These are phyloP conservation scores for Vanilla planifolia DNA, from an alignment of 106 monocot genomes.

Conservation along the genomic window DNA sequence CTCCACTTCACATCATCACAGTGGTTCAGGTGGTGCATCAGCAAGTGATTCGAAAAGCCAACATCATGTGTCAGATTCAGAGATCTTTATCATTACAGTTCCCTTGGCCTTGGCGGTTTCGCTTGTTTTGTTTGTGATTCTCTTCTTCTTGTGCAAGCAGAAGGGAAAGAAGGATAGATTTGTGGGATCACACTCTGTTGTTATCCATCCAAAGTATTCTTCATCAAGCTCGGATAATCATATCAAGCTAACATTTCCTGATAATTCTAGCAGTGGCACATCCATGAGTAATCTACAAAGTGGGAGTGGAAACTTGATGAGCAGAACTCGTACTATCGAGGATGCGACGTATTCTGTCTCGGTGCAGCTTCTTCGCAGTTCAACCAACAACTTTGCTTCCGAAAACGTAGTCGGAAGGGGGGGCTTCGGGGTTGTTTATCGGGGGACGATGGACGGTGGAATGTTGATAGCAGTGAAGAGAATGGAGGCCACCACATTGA, in stretches of 20 bases:
- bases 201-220: constrained; percentile 43
- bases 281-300: constrained; percentile 17
- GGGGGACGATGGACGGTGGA: constrained; percentile 44
- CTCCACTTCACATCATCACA: background rate
- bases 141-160: constrained; percentile 9
- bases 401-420: constrained; percentile 59
- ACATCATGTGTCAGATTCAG: background rate
- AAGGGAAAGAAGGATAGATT: constrained; percentile 12
- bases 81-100: constrained; percentile 11
- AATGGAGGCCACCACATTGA: constrained; percentile 37
- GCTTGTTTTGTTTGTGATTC: constrained; percentile 8
- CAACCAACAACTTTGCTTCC: constrained; percentile 32
- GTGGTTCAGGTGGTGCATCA: background rate
- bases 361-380: constrained; percentile 30
- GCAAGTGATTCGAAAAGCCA: constrained; percentile 1
- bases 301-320: constrained; percentile 7
- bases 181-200: constrained; percentile 17
- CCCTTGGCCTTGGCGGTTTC: constrained; percentile 13
- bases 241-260: constrained; percentile 28
- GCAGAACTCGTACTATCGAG: constrained; percentile 19
- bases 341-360: constrained; percentile 24
- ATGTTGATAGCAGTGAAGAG: constrained; percentile 55
- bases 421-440: constrained; percentile 59
- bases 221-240: constrained; percentile 29
- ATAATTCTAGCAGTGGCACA: constrained; percentile 12